These are phyloP conservation scores for Polygonum maritimum DNA, from an alignment of 148 eudicot genomes.

Conservation along the genomic window DNA sequence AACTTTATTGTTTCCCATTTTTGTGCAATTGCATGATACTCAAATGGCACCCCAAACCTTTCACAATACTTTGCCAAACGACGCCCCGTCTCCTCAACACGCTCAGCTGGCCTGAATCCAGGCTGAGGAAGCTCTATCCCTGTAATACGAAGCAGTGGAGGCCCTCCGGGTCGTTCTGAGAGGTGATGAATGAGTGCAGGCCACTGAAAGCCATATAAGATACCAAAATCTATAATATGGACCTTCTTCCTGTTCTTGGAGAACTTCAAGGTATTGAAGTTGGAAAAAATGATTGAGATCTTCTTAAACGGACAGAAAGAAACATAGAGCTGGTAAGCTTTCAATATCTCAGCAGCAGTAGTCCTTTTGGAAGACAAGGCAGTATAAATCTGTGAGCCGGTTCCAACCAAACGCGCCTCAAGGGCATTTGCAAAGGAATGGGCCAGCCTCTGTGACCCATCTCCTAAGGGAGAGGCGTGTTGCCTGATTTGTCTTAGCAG, in stretches of 20 bases:
- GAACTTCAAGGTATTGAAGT: conserved; percentile 17
- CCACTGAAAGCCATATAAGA: conserved; percentile 57
- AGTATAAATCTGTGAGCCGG: conserved; percentile 26
- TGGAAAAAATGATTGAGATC: conserved; percentile 32
- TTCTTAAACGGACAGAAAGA: conserved; percentile 40
- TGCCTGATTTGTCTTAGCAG: conserved; percentile 34
- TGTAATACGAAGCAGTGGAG: conserved; percentile 41
- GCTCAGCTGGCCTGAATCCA: conserved; percentile 50
- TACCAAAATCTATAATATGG: conserved; percentile 56
- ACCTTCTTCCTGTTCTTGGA: conserved; percentile 29
- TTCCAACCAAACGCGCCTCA: conserved; percentile 42
- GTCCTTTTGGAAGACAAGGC: conserved; percentile 27
- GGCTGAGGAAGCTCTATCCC: conserved; percentile 61
- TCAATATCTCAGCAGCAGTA: conserved; percentile 36
- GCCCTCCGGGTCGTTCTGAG: conserved; percentile 32
- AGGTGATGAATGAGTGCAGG: conserved; percentile 42
- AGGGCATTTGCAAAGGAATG: conserved; percentile 48
- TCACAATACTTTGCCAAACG: conserved; percentile 42
- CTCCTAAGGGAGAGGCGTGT: conserved; percentile 32
- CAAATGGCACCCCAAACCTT: conserved; percentile 42
- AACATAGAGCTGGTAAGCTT: conserved; percentile 39
- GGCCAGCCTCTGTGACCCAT: conserved; percentile 46
- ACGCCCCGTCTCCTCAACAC: conserved; percentile 48
- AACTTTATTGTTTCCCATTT: conserved; percentile 49
- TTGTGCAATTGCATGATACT: conserved; percentile 47